These are phyloP conservation scores for Saprolegnia parasitica DNA, from an alignment of 352 stramenopile genomes.

Conservation along the genomic window DNA sequence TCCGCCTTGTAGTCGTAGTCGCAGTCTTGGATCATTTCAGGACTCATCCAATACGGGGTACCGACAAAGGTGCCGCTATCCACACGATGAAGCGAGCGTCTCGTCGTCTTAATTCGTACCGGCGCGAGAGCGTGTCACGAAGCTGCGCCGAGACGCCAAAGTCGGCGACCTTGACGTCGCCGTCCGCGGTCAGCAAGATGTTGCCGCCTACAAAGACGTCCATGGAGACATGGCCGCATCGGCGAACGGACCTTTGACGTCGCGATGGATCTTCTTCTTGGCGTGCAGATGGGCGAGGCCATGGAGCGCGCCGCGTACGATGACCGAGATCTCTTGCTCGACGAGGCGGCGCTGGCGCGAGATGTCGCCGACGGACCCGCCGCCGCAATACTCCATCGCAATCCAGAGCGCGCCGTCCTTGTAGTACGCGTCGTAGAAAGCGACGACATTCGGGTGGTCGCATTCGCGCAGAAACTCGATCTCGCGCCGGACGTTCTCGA, in stretches of 20 bases:
- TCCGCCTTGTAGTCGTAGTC: slow-evolving; percentile 91
- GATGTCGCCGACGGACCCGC: slow-evolving; percentile 76
- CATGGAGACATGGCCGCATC: neutral
- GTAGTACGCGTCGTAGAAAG: slow-evolving; percentile 74
- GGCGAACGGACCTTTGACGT: slow-evolving; percentile 63
- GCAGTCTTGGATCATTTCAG: slow-evolving; percentile 89
- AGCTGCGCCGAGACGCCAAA: slow-evolving; percentile 83
- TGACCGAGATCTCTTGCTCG: slow-evolving; percentile 73
- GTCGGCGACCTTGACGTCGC: slow-evolving; percentile 93
- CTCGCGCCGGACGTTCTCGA: slow-evolving; percentile 61
- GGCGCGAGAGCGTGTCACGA: slow-evolving; percentile 47
- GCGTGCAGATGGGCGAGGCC: slow-evolving; percentile 83
- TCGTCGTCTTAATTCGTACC: slow-evolving; percentile 17
- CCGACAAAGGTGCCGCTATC: slow-evolving; percentile 72
- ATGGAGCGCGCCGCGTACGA: slow-evolving; percentile 64
- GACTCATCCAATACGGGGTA: slow-evolving; percentile 93
- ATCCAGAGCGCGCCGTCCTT: slow-evolving; percentile 83
- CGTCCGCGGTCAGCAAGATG: slow-evolving; percentile 90
- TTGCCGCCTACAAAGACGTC: slow-evolving; percentile 87
- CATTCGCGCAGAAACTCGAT: slow-evolving; percentile 70
- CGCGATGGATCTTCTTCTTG: slow-evolving; percentile 87
- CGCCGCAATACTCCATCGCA: slow-evolving; percentile 86
- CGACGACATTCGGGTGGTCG: slow-evolving; percentile 70
- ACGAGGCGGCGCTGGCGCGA: slow-evolving; percentile 40
- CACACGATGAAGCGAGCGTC: neutral